Conservation (phyloP, 148 eudicot genomes). For the Suaeda aralocaspica region DNA sequence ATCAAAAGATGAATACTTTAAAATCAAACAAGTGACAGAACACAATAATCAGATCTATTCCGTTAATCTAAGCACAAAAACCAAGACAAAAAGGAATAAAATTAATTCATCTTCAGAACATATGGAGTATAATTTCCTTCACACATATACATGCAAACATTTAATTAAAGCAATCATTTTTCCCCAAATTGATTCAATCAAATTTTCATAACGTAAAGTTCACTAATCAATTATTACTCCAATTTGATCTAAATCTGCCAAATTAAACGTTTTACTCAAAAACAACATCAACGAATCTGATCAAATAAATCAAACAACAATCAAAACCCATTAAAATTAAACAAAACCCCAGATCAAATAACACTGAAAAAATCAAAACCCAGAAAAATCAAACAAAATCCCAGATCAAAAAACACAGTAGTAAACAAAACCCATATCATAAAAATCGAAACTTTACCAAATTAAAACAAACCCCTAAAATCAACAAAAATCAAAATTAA, state of each 20-base stretch:
- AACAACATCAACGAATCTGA: not conserved
- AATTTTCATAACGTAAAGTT: conserved; percentile 3
- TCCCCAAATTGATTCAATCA: not conserved
- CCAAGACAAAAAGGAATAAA: not conserved
- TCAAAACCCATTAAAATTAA: not conserved
- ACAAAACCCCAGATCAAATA: not conserved
- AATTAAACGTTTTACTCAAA: not conserved
- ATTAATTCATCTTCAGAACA: not conserved
- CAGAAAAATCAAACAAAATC: conserved; percentile 1
- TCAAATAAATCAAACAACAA: not conserved
- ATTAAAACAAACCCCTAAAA: not conserved
- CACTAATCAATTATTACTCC: no score
- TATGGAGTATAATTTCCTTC: not conserved
- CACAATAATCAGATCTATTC: conserved; percentile 8
- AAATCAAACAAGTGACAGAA: not conserved
- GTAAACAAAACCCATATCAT: conserved; percentile 1
- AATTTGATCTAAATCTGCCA: no score
- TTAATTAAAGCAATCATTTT: not conserved
- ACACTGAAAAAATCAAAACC: not conserved
- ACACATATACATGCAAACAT: not conserved
- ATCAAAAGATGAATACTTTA: not conserved
- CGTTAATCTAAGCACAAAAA: not conserved
- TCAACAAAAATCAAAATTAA: conserved; percentile 3
- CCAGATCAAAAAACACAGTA: not conserved
- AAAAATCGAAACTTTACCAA: not conserved